Conservation (phyloP, 805 yeast species). For the Saccharomycopsis lassenensis region DNA sequence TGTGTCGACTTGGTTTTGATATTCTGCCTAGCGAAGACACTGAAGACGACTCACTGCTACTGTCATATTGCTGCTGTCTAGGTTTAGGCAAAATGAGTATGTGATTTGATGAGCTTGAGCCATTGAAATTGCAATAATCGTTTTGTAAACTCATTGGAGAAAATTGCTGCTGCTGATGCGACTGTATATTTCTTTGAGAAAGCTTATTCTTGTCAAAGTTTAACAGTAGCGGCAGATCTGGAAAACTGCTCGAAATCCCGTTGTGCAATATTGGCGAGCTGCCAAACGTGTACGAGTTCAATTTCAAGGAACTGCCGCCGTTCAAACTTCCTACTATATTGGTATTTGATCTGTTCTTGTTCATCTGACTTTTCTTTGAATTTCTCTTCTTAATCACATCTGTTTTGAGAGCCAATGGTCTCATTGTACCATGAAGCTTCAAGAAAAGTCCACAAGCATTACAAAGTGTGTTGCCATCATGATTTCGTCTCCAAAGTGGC, state of each 20-base stretch:
- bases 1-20: background rate
- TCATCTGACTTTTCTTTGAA: slow-evolving; percentile 26
- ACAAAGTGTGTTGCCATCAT: slow-evolving; percentile 48
- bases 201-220: background rate
- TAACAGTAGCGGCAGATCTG: slow-evolving; percentile 1
- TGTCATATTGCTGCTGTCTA: slow-evolving; percentile 1
- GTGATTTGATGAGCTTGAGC: slow-evolving; percentile 9
- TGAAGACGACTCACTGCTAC: background rate
- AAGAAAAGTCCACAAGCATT: slow-evolving; percentile 56
- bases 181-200: slow-evolving; percentile 1
- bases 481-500: slow-evolving; percentile 53
- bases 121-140: background rate
- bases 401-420: slow-evolving; percentile 47
- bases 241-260: slow-evolving; percentile 3
- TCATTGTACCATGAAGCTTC: slow-evolving; percentile 49
- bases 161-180: slow-evolving; percentile 2
- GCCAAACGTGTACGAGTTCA: background rate
- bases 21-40: background rate
- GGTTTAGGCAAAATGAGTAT: slow-evolving; percentile 17
- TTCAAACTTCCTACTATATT: slow-evolving; percentile 1
- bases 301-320: slow-evolving; percentile 3
- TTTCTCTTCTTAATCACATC: slow-evolving; percentile 48
- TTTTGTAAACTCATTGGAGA: slow-evolving; percentile 1
- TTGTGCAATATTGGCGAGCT: background rate
- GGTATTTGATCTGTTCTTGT: slow-evolving; percentile 1